A percentile compares a stretch with the other conserved stretches of the same genome.
These are phyloP conservation scores for Suhomyces kunorum DNA, from an alignment of 1,139 yeast genomes.

Conservation along the genomic window DNA sequence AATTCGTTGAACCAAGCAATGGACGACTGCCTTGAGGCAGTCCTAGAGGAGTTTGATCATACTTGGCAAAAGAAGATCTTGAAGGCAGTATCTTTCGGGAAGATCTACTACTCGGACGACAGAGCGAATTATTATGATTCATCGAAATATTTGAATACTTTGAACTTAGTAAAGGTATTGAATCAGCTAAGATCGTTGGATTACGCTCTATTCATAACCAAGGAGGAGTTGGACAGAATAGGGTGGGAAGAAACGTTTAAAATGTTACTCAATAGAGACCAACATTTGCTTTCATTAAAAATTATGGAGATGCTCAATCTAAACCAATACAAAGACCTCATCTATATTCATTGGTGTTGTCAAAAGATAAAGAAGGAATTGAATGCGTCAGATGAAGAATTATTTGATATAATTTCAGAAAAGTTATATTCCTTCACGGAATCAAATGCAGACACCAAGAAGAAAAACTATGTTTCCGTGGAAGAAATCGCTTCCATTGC, in stretches of 20 bases:
- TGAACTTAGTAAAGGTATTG: conserved; percentile 64
- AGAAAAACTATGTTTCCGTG: conserved; percentile 50
- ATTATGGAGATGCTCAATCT: conserved; percentile 55
- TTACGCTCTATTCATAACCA: conserved; percentile 70
- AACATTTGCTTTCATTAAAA: conserved; percentile 64
- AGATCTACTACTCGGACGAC: conserved; percentile 50
- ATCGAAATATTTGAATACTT: conserved; percentile 58
- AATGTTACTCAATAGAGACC: conserved; percentile 59
- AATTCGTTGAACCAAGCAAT: conserved; percentile 62
- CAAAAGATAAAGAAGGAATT: conserved; percentile 60
- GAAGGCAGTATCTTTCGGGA: conserved; percentile 86
- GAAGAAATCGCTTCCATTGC: conserved; percentile 70
- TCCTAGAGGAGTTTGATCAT: conserved; percentile 74
- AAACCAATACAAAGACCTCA: conserved; percentile 48
- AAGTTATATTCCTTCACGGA: conserved; percentile 35
- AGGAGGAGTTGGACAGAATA: conserved; percentile 48
- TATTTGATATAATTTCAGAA: conserved; percentile 51
- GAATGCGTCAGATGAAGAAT: conserved; percentile 57
- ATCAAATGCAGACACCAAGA: conserved; percentile 1
- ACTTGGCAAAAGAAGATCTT: conserved; percentile 78
- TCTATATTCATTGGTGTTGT: conserved; percentile 83
- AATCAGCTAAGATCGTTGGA: conserved; percentile 66
- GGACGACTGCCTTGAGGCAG: conserved; percentile 69
- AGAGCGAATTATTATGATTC: conserved; percentile 49
- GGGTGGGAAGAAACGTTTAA: conserved; percentile 59